Conservation (phyloP, 2,329 filamentous ascomycete species). For the Pestalotiopsis fici region DNA sequence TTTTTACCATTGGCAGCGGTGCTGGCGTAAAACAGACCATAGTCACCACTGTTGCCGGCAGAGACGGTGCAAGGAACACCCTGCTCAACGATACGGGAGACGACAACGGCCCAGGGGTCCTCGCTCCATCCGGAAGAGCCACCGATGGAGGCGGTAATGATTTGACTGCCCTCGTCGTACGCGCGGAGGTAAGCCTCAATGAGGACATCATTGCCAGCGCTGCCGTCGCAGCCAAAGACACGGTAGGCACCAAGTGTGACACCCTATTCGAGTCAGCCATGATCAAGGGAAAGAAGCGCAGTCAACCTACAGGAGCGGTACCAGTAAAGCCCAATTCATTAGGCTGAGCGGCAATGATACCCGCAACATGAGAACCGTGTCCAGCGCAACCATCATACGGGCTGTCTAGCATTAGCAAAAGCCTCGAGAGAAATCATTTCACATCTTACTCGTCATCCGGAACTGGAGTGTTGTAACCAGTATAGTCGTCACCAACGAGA, state of each 20-base stretch:
- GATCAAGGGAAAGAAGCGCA: neutral
- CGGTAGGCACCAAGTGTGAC: slow-evolving; percentile 58
- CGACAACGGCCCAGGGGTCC: slow-evolving; percentile 49
- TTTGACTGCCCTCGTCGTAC: slow-evolving; percentile 59
- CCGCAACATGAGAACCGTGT: slow-evolving; percentile 64
- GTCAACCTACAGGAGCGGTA: slow-evolving; percentile 44
- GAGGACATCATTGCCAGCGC: slow-evolving; percentile 55
- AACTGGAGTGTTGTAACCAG: slow-evolving; percentile 29
- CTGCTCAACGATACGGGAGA: slow-evolving; percentile 52
- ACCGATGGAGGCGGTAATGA: slow-evolving; percentile 59
- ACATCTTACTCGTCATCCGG: slow-evolving; percentile 26
- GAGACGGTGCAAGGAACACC: slow-evolving; percentile 55
- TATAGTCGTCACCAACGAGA: slow-evolving; percentile 57
- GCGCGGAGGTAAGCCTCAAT: slow-evolving; percentile 62
- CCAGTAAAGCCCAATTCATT: slow-evolving; percentile 57
- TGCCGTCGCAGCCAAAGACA: slow-evolving; percentile 57
- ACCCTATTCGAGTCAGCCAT: slow-evolving; percentile 18
- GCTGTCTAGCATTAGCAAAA: slow-evolving; percentile 24
- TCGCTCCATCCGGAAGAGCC: slow-evolving; percentile 52
- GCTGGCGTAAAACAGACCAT: slow-evolving; percentile 50
- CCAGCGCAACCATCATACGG: slow-evolving; percentile 58
- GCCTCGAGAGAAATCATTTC: neutral
- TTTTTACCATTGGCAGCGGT: slow-evolving; percentile 48
- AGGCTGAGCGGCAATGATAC: slow-evolving; percentile 61
- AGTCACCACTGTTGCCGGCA: slow-evolving; percentile 50